These are phyloP conservation scores for Monilinia aucupariae DNA, from an alignment of 2,329 filamentous ascomycete genomes.

Conservation along the genomic window DNA sequence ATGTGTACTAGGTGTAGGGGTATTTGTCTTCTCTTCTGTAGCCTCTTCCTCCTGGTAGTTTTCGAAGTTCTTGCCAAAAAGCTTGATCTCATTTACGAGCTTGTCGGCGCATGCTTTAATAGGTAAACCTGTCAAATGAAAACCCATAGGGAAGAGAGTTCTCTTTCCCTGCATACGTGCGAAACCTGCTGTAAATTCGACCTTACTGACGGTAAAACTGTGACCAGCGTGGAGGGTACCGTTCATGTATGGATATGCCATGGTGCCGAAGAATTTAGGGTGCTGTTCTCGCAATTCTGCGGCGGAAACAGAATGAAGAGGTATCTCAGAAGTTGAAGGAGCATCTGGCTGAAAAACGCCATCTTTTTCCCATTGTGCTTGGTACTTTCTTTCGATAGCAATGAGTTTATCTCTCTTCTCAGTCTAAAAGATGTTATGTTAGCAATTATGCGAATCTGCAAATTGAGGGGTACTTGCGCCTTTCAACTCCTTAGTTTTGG, in stretches of 20 bases:
- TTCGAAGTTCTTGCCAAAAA: constrained; percentile 84
- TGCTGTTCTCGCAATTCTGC: constrained; percentile 71
- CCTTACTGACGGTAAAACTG: constrained; percentile 84
- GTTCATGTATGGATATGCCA: constrained; percentile 79
- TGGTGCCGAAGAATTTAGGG: constrained; percentile 86
- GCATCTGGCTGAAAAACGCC: constrained; percentile 82
- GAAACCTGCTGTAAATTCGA: constrained; percentile 86
- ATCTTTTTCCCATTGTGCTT: constrained; percentile 72
- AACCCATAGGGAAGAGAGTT: constrained; percentile 83
- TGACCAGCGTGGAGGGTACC: constrained; percentile 86
- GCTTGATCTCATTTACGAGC: constrained; percentile 78
- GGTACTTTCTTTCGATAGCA: constrained; percentile 85
- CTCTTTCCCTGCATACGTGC: constrained; percentile 87
- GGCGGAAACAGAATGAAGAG: constrained; percentile 66
- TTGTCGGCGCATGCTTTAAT: constrained; percentile 98
- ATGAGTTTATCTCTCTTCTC: constrained; percentile 83
- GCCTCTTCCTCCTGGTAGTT: constrained; percentile 60
- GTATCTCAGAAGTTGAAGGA: constrained; percentile 71
- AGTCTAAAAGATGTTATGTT: constrained; percentile 48
- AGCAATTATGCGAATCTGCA: constrained; percentile 21
- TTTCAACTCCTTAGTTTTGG: constrained; percentile 57
- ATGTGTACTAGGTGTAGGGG: constrained; percentile 57
- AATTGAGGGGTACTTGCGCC: constrained; percentile 41
- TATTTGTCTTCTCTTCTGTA: constrained; percentile 44
- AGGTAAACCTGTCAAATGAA: constrained; percentile 94